Evolutionary conservation across 495 filamentous ascomycete genomes (phyloP).

Genomic region (Annulohypoxylon maeteangense): DNA sequence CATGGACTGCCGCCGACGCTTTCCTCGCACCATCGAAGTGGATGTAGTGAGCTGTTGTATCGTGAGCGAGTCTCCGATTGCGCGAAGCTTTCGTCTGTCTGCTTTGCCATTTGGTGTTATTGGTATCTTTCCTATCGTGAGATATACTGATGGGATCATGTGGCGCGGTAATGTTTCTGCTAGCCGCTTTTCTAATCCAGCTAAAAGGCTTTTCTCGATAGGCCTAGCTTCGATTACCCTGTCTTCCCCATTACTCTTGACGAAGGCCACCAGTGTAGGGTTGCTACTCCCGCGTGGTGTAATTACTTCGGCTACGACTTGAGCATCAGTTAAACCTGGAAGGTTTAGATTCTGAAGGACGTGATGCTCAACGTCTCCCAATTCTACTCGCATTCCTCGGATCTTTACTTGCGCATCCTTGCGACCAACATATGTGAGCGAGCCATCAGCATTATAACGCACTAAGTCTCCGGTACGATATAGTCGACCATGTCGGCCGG

Average conservation of each 20-base stretch:
- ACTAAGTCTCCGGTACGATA: background rate
- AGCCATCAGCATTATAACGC: background rate
- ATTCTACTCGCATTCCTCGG: background rate
- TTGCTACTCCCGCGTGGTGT: background rate
- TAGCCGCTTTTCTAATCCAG: background rate
- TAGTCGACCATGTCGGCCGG: background rate
- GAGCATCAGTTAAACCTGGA: background rate
- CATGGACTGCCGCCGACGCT: background rate
- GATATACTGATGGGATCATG: background rate
- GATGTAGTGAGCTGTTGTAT: background rate
- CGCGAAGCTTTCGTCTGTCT: background rate
- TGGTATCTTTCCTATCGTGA: background rate
- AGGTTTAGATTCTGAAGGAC: background rate
- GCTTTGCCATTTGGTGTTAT: background rate
- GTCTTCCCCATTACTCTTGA: background rate
- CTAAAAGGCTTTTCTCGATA: background rate
- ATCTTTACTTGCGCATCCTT: conserved; percentile 5
- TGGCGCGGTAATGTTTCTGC: background rate
- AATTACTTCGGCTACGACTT: background rate
- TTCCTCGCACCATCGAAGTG: background rate
- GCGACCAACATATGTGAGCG: background rate
- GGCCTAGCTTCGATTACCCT: background rate
- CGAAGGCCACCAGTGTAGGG: background rate
- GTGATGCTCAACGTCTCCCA: background rate
- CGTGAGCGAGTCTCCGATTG: background rate